phyloP scores from a whole-genome alignment of 345 rosid species.

The Hibiscus syriacus region DNA sequence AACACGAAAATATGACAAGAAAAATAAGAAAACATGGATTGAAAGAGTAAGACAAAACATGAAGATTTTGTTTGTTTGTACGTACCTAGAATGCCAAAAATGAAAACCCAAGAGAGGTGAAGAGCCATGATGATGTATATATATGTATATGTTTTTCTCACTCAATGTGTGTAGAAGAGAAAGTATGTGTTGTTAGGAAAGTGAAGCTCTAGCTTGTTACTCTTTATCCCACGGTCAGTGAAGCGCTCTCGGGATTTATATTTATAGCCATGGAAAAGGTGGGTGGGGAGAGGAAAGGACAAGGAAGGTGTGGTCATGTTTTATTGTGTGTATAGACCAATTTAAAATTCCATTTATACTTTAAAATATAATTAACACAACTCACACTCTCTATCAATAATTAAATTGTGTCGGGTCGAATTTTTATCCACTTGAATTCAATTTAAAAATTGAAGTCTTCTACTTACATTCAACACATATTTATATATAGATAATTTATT shows the following conservation, averaged over 20 bases:
- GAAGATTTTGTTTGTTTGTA: background rate
- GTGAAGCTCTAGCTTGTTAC: background rate
- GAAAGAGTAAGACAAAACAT: background rate
- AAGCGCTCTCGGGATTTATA: background rate
- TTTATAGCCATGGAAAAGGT: background rate
- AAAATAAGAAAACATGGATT: background rate
- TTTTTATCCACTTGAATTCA: no score
- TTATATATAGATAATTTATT: no score
- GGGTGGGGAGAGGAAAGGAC: background rate
- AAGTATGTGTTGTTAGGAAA: background rate
- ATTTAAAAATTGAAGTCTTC: no score
- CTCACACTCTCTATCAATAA: no score
- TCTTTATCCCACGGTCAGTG: background rate
- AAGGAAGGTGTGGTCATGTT: background rate
- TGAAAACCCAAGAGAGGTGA: conserved; percentile 4
- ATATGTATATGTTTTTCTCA: background rate
- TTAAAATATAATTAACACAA: no score
- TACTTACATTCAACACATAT: no score
- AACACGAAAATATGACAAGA: background rate
- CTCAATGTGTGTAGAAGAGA: background rate
- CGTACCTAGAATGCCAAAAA: conserved; percentile 37
- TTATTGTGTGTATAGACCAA: background rate
- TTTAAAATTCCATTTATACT: no score
- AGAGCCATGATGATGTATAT: background rate
- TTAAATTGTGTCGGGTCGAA: no score